Evolutionary conservation across 176 grass and related monocot species (phyloP).

Genomic region (Elaeis guineensis): DNA sequence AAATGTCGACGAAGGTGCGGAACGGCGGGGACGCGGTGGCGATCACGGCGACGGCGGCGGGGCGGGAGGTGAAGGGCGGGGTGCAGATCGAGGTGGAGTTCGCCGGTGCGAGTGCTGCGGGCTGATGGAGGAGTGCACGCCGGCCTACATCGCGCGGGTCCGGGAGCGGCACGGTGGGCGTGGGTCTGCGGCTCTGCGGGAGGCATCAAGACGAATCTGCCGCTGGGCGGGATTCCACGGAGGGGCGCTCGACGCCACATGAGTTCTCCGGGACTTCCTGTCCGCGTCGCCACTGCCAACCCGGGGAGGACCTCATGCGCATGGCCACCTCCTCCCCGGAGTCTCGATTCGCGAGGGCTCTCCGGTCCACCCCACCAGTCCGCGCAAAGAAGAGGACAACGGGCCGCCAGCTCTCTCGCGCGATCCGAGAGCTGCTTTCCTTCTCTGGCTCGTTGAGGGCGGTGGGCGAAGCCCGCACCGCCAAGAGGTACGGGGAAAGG

Average conservation of each 20-base stretch:
- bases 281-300: not conserved
- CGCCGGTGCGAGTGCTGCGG: slow-evolving; percentile 8
- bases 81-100: not conserved
- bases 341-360: slow-evolving; percentile 3
- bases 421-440: not conserved
- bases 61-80: not conserved
- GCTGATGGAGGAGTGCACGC: slow-evolving; percentile 16
- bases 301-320: slow-evolving; percentile 11
- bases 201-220: slow-evolving; percentile 14
- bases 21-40: not conserved
- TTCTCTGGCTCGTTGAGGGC: not conserved
- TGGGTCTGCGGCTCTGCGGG: slow-evolving; percentile 18
- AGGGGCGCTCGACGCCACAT: slow-evolving; percentile 16
- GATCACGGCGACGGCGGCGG: not conserved
- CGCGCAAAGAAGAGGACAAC: not conserved
- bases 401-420: not conserved
- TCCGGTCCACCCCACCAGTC: not conserved
- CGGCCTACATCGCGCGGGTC: slow-evolving; percentile 7
- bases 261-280: slow-evolving; percentile 10
- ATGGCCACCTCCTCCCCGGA: slow-evolving; percentile 10
- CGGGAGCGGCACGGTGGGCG: not conserved
- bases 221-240: slow-evolving; percentile 15
- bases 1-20: not conserved
- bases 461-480: too few relatives aligned
- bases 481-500: too few relatives aligned